A percentile compares a stretch with the other conserved stretches of the same genome.
These are phyloP conservation scores for Mycena chlorophos DNA, from an alignment of 768 basidiomycete genomes.

Conservation along the genomic window DNA sequence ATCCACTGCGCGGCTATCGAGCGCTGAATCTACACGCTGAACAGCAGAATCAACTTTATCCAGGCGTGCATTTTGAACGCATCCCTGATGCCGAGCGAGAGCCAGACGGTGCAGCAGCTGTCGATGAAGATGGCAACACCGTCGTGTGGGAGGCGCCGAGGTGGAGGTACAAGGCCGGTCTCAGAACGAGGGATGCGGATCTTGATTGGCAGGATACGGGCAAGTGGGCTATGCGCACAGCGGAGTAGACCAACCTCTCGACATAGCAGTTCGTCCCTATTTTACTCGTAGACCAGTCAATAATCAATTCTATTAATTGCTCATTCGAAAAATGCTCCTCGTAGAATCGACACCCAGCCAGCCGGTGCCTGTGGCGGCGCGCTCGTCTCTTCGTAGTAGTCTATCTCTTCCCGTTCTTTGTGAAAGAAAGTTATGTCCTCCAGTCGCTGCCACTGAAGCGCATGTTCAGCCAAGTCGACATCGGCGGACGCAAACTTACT, in stretches of 20 bases:
- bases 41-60: background rate
- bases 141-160: background rate
- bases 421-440: slow-evolving; percentile 47
- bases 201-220: background rate
- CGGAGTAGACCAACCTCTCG: too few relatives aligned
- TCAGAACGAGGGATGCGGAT: background rate
- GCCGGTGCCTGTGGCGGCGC: slow-evolving; percentile 2
- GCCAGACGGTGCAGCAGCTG: background rate
- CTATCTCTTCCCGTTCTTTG: slow-evolving; percentile 42
- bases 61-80: background rate
- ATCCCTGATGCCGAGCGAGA: background rate
- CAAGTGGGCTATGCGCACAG: too few relatives aligned
- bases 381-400: slow-evolving; percentile 42
- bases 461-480: background rate
- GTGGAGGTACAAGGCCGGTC: background rate
- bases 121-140: background rate
- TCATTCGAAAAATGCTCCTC: too few relatives aligned
- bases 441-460: slow-evolving; percentile 39
- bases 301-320: too few relatives aligned
- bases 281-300: background rate
- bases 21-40: background rate
- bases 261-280: background rate
- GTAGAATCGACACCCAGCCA: slow-evolving; percentile 20
- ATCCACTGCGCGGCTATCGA: background rate
- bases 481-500: slow-evolving; percentile 27